Base-by-base conservation (phyloP, 345 rosid species). In the Dovyalis caffra region DNA sequence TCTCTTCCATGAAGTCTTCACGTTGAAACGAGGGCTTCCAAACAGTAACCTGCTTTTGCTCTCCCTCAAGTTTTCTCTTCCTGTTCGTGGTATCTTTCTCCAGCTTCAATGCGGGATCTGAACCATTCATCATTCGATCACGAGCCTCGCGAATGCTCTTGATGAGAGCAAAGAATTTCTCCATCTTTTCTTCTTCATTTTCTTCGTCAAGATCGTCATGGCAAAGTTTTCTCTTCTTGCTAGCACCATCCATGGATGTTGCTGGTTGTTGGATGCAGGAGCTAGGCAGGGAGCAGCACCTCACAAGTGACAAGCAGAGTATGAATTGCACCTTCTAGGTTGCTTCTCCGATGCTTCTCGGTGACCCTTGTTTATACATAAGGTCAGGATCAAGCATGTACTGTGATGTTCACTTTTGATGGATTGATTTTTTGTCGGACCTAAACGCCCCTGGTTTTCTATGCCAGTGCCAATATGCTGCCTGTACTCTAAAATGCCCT, bases 101-200 rank as follows among this genome's bases (percentile, higher is more conserved):
- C 23, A 63, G 18, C 63, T 69, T 31, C 29, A 16, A 33, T 6
- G 26, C 49, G 21, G 38, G 10, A 26, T 32, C 31, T 8, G 75
- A 47, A 62, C 64, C 70, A 8, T 3, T 69, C 66, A 58, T 40
- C n/a, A 83, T 70, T 58, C 70, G 73, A 20, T 75, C 77, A 33
- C 88, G 86, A 66, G 77, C 81, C 72, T 86, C 85, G 2, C 76
- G 80, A 9, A 83, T 69, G 76, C 64, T 71, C 32, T 60, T 75
- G 66, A 86, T 64, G 43, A 86, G 78, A 53, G 84, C 81, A 56
- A 75, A 83, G 78, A 86, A 86, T 61, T 79, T 68, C 78, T 86
- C 88, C 12, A 86, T 83, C 56, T 79, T 78, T 31, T 73, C 81
- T 20, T 82, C 83, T 31, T 85, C 87, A 26, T 64, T 35, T 2